Percentiles rank a stretch among this genome's conserved stretches.
Evolutionary conservation across 176 grass and related monocot species (phyloP).

Genomic region (Olyra latifolia): DNA sequence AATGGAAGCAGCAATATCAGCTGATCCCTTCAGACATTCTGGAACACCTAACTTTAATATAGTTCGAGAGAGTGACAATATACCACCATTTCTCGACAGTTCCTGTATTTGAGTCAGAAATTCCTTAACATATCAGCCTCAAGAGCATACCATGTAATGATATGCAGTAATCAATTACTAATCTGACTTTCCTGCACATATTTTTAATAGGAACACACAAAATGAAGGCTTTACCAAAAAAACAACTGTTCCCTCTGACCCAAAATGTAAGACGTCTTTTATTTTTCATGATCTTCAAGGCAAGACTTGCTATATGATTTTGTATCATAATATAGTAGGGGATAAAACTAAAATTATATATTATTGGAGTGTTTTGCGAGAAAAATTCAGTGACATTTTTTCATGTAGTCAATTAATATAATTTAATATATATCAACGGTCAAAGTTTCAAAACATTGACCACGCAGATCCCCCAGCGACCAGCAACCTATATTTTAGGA

Average conservation of each 20-base stretch:
- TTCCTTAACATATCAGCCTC: conserved; percentile 19
- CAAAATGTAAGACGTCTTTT: too few relatives aligned
- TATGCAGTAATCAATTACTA: neutral
- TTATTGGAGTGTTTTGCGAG: too few relatives aligned
- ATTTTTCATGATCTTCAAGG: too few relatives aligned
- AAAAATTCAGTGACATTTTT: too few relatives aligned
- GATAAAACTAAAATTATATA: too few relatives aligned
- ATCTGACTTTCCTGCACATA: neutral
- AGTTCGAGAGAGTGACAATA: conserved; percentile 69
- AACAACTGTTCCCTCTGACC: neutral
- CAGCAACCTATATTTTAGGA: too few relatives aligned
- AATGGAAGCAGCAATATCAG: conserved; percentile 62
- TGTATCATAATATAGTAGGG: too few relatives aligned
- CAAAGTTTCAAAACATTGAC: too few relatives aligned
- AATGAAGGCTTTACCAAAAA: conserved; percentile 1
- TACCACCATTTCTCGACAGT: conserved; percentile 87
- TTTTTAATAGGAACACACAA: neutral
- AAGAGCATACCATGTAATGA: conserved; percentile 3
- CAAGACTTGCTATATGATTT: too few relatives aligned
- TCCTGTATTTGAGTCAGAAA: conserved; percentile 57
- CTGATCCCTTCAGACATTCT: conserved; percentile 67
- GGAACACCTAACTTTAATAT: conserved; percentile 77
- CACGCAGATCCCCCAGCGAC: too few relatives aligned
- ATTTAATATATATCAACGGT: too few relatives aligned
- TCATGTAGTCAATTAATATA: too few relatives aligned